Conservation (phyloP, 2,329 filamentous ascomycete species). For the Penicillium italicum region DNA sequence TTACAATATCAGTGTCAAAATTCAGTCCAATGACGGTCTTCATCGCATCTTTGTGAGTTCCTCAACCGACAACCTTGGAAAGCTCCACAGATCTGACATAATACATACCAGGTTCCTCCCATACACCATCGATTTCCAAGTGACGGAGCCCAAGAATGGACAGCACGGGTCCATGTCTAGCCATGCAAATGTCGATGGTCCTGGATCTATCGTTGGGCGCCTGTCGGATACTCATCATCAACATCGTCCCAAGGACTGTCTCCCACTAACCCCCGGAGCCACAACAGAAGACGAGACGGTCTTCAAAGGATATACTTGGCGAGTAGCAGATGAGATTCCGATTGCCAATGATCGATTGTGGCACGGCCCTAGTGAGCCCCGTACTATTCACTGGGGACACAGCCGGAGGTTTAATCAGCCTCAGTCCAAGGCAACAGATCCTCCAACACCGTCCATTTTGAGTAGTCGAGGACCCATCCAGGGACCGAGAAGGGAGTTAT, state of each 20-base stretch:
- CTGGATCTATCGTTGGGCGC: constrained; percentile 23
- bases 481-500: constrained; percentile 21
- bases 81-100: neutral
- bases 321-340: constrained; percentile 27
- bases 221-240: constrained; percentile 20
- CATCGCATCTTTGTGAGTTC: constrained; percentile 35
- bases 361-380: constrained; percentile 58
- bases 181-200: constrained; percentile 22
- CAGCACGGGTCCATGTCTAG: constrained; percentile 25
- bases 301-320: constrained; percentile 35
- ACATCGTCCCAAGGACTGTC: constrained; percentile 17
- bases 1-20: neutral
- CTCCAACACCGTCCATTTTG: constrained; percentile 60
- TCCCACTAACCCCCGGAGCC: constrained; percentile 37
- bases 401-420: constrained; percentile 70
- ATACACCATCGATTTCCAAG: constrained; percentile 37
- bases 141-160: constrained; percentile 20
- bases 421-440: constrained; percentile 61
- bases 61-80: neutral
- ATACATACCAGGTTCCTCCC: constrained; percentile 33
- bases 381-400: constrained; percentile 71
- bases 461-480: constrained; percentile 41
- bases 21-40: constrained; percentile 32
- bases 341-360: constrained; percentile 30
- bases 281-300: constrained; percentile 40